A percentile compares a stretch with the other conserved stretches of the same genome.
phyloP scores from a whole-genome alignment of 805 yeast species.

The Cyberlindnera mycetangii region DNA sequence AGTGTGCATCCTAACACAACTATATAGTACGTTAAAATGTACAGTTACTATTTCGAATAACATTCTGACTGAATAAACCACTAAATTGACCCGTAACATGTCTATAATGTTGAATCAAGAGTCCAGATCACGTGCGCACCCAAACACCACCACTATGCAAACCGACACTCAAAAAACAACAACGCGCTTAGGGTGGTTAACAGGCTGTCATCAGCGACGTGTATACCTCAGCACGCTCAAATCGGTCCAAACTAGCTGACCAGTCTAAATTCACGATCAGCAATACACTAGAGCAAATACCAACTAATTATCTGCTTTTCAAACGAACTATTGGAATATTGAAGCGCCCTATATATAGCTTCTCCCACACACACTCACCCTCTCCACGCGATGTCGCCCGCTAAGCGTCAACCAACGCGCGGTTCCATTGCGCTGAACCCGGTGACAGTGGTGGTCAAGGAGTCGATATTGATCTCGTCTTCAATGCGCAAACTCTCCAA shows the following conservation, averaged over 20 bases:
- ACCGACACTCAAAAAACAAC: neutral
- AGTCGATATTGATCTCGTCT: conserved; percentile 80
- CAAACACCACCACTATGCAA: neutral
- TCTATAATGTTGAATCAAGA: neutral
- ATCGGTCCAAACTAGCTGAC: neutral
- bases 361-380: neutral
- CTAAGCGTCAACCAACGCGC: conserved; percentile 3
- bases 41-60: too few relatives aligned
- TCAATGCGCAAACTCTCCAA: conserved; percentile 87
- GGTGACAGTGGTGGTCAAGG: conserved; percentile 78
- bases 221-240: neutral
- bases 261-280: neutral
- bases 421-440: conserved; percentile 56
- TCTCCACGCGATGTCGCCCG: conserved; percentile 1
- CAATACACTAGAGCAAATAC: too few relatives aligned
- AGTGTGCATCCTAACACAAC: too few relatives aligned
- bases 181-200: neutral
- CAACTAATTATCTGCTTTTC: neutral
- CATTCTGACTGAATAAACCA: too few relatives aligned
- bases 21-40: too few relatives aligned
- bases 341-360: neutral
- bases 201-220: neutral
- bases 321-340: neutral
- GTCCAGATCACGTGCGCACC: neutral
- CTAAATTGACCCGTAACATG: too few relatives aligned